Evolutionary conservation across 208 protist genomes (phyloP), one percentile per base, ranked within the genome.

Genomic region (Sergeia podlipaevii): DNA sequence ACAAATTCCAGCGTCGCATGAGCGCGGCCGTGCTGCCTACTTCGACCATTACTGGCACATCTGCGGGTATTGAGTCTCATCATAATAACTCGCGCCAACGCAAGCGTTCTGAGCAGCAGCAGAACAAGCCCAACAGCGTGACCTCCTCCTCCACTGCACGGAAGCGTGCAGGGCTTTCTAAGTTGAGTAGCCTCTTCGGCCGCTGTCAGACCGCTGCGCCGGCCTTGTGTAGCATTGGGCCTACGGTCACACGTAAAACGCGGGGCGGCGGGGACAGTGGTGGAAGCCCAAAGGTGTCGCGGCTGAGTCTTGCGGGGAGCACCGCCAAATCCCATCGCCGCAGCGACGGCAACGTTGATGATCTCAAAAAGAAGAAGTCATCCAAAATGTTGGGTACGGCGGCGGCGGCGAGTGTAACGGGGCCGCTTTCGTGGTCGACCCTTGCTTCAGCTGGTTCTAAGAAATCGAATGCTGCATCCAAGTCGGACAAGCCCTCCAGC

Each of bases 1-100:
- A 76, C 62, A 83, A 88, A 63, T 81, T 72, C 30, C 49, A 54
- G 7, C 80, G 76, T 18, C 68, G 70, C 29, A 62, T 65, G 61
- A 76, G 63, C 42, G 38, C 47, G 8, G 55, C 42, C 13, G 20
- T 54, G 18, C 21, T 49, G 4, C 28, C 39, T 17, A 13, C 47
- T 15, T 17, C 11, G 44, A 27, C 5, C 5, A 20, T 11, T 15
- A 21, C 8, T 32, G 46, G 28, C n/a, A n/a, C n/a, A n/a, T n/a
- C n/a, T n/a, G n/a, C n/a, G n/a, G n/a, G n/a, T n/a, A n/a, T n/a
- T n/a, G n/a, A n/a, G n/a, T n/a, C n/a, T n/a, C n/a, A n/a, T n/a
- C n/a, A n/a, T n/a, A n/a, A n/a, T n/a, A n/a, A n/a, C n/a, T n/a
- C n/a, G n/a, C n/a, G n/a, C n/a, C n/a, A n/a, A n/a, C n/a, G n/a